Base-by-base conservation (phyloP, 2,329 filamentous ascomycete genomes). In the Colletotrichum cereale region DNA sequence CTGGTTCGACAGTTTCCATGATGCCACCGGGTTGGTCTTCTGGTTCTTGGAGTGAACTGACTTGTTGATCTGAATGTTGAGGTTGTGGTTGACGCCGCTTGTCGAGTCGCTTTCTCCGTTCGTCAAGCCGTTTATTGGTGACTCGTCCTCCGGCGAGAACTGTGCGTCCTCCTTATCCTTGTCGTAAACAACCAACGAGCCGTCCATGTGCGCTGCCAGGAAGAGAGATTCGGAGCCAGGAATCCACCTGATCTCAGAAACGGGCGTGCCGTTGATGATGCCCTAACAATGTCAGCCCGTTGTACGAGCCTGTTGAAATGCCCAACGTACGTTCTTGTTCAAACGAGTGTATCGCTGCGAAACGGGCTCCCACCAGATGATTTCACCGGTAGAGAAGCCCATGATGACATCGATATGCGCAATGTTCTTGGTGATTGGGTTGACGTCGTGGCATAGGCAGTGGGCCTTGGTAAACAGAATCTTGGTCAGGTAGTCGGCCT, bases 361-460 rank as follows among this genome's bases (percentile, higher is more conserved):
- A 77, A 98, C 93, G 14, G 96, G 95, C 82, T 99, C 96, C 86
- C 96, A 98, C 96, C 96, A 99, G 73, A 99, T 96, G 58, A 99
- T 95, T 80, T 99, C 96, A 48, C 95, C 95, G 0, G 95, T 97
- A 8, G 96, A 98, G 78, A 97, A 98, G 1, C 96, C 96, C 90
- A 99, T 93, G 68, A 97, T 91, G 26, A 99, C 86, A 79, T 99
- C 96, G 52, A 99, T 87, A 78, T 98, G 96, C 6, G 88, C 90
- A 4, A 88, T 79, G 62, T 90, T 91, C 82, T 96, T 97, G 14
- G 95, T 98, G 66, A 93, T 79, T 53, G 89, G 84, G 79, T 99
- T 98, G 52, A 97, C 90, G 80, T 98, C 96, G 79, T 99, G 96
- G 76, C 95, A 98, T 53, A 98, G 85, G 78, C 95, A 96, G 80